Conservation (phyloP, 2,329 filamentous ascomycete species). For the Neofusicoccum kwambonambiense region DNA sequence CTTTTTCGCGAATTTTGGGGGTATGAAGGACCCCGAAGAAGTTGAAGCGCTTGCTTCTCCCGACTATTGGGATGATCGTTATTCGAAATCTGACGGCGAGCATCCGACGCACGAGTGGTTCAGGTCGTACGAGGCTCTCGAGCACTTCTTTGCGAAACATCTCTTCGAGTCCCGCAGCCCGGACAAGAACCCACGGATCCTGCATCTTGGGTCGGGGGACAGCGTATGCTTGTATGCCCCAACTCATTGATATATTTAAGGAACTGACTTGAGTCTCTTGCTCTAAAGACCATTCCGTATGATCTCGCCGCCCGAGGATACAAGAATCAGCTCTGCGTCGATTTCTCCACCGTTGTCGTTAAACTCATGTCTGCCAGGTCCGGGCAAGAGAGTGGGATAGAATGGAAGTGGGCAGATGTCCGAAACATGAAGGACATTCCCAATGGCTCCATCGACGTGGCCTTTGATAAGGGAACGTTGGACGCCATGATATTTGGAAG, state of each 20-base stretch:
- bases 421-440: conserved; percentile 47
- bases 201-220: conserved; percentile 59
- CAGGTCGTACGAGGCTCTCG: conserved; percentile 48
- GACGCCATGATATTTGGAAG: conserved; percentile 58
- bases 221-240: conserved; percentile 48
- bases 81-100: conserved; percentile 40
- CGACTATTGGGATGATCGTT: conserved; percentile 54
- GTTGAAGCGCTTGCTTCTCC: conserved; percentile 40
- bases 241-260: background rate
- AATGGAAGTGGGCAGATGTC: conserved; percentile 54
- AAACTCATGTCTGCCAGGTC: conserved; percentile 50
- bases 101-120: conserved; percentile 56
- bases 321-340: conserved; percentile 52
- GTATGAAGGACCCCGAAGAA: conserved; percentile 24
- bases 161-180: conserved; percentile 39
- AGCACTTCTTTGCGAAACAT: conserved; percentile 47
- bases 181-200: conserved; percentile 45
- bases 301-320: conserved; percentile 52
- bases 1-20: no score
- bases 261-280: conserved; percentile 3
- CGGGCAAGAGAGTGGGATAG: conserved; percentile 37
- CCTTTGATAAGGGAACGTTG: conserved; percentile 58
- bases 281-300: conserved; percentile 49
- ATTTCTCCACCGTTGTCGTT: conserved; percentile 57
- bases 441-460: conserved; percentile 50